These are phyloP conservation scores for Paraphoma chrysanthemicola DNA, from an alignment of 2,329 filamentous ascomycete genomes.

Conservation along the genomic window DNA sequence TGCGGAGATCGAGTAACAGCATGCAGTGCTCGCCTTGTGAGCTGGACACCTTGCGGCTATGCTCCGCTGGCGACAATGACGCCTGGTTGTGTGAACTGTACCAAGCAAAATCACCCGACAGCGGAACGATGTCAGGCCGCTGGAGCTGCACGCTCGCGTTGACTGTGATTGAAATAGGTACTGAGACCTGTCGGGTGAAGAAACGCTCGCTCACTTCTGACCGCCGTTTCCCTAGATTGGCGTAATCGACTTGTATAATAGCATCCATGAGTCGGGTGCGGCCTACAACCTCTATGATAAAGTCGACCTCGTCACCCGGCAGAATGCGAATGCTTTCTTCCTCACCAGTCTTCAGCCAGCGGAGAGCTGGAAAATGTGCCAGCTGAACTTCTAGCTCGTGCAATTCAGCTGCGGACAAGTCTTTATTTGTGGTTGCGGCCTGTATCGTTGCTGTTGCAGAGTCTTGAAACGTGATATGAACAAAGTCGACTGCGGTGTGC, in stretches of 20 bases:
- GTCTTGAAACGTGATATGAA: slow-evolving; percentile 89
- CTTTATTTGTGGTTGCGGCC: slow-evolving; percentile 75
- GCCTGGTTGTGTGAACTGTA: not conserved
- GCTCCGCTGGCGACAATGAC: no score
- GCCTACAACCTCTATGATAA: slow-evolving; percentile 84
- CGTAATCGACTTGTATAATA: slow-evolving; percentile 85
- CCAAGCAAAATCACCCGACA: slow-evolving; percentile 70
- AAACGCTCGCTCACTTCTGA: slow-evolving; percentile 75
- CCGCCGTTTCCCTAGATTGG: slow-evolving; percentile 74
- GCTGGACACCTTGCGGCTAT: no score
- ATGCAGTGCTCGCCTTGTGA: slow-evolving; percentile 70
- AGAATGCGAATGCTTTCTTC: slow-evolving; percentile 64
- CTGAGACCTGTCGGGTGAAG: slow-evolving; percentile 81
- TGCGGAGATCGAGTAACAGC: slow-evolving; percentile 82
- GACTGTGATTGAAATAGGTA: slow-evolving; percentile 86
- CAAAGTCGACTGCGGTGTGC: slow-evolving; percentile 76
- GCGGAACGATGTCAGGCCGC: slow-evolving; percentile 78
- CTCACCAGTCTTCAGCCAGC: slow-evolving; percentile 56
- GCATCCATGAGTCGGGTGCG: slow-evolving; percentile 84
- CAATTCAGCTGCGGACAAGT: slow-evolving; percentile 77
- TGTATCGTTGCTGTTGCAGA: slow-evolving; percentile 82
- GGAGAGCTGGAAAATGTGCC: slow-evolving; percentile 70
- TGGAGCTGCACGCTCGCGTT: slow-evolving; percentile 88
- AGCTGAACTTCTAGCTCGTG: slow-evolving; percentile 87
- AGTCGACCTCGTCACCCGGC: slow-evolving; percentile 71